Evolutionary conservation across 2,329 filamentous ascomycete species (phyloP), one percentile per base, ranked within the genome.

Genomic region (Aureobasidium sp.): DNA sequence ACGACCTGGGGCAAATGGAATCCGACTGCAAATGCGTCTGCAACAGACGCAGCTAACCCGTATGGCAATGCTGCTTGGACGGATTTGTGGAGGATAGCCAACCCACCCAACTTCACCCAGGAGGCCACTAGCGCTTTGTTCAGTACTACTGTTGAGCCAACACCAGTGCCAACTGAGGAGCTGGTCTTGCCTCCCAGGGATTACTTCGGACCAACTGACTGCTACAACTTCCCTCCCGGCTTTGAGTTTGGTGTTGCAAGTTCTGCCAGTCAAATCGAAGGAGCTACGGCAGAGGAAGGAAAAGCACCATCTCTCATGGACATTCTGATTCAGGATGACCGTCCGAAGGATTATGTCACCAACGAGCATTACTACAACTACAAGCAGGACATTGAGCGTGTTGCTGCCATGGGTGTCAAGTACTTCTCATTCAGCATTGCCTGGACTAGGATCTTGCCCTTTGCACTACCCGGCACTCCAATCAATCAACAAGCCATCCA

Each of bases 151-250:
- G 81, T 82, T 1, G 75, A 73, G 4, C 81, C 83, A 0, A 85
- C 82, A 0, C 76, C 82, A 0, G 70, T 86, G 1, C 79, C 82
- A 0, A 81, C 75, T 1, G 79, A 72, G 59, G 81, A 85, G 62
- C 74, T 86, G 1, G 72, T 85, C 6, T 74, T 83, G 0, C 83
- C 83, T 0, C 82, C 83, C 0, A 68, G 73, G 1, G 77, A 81
- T 51, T 81, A 81, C 62, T 80, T 82, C 60, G 74, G 73, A 0
- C 76, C 79, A 49, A 72, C 74, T 7, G 73, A 80, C 16, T 81
- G 80, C 65, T 78, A 80, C 49, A 75, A 73, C 30, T 82, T 84
- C 41, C 79, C 80, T 0, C 67, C 74, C 3, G 75, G 75, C 39
- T 82, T 82, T 57, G 53, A 55, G n/a, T 59, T 50, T 8, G 67